Evolutionary conservation across 2,329 filamentous ascomycete species (phyloP).

Genomic region (Aspergillus niger): DNA sequence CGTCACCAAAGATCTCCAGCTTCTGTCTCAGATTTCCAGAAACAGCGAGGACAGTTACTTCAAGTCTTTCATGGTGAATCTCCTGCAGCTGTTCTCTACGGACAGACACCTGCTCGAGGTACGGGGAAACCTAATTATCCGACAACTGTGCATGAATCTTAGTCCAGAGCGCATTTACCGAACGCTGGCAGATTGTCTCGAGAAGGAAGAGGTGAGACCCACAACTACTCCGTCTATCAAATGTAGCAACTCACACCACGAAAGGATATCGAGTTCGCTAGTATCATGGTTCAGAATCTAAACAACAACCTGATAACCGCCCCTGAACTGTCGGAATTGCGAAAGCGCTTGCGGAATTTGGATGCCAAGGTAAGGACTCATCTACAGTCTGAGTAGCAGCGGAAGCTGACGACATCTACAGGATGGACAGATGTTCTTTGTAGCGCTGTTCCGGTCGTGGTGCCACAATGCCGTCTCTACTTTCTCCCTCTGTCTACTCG

Average conservation of each 20-base stretch:
- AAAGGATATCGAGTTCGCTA: slow-evolving; percentile 89
- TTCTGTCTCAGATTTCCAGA: slow-evolving; percentile 92
- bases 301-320: slow-evolving; percentile 99
- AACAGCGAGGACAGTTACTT: slow-evolving; percentile 98
- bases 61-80: slow-evolving; percentile 95
- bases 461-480: slow-evolving; percentile 98
- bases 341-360: slow-evolving; percentile 85
- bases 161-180: slow-evolving; percentile 95
- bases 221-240: not conserved
- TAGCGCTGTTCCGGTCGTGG: slow-evolving; percentile 92
- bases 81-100: slow-evolving; percentile 92
- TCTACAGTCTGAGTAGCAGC: not conserved
- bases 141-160: slow-evolving; percentile 88
- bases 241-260: slow-evolving; percentile 27
- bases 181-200: slow-evolving; percentile 91
- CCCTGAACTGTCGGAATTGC: slow-evolving; percentile 85
- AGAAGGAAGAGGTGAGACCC: slow-evolving; percentile 75
- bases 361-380: slow-evolving; percentile 68
- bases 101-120: slow-evolving; percentile 89
- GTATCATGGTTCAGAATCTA: slow-evolving; percentile 98
- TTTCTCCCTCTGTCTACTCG: slow-evolving; percentile 91
- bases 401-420: slow-evolving; percentile 37
- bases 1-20: slow-evolving; percentile 88
- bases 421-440: slow-evolving; percentile 95
- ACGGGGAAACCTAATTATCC: slow-evolving; percentile 91